These are phyloP conservation scores for Acmispon strigosus DNA, from an alignment of 306 rosid species.

Conservation along the genomic window DNA sequence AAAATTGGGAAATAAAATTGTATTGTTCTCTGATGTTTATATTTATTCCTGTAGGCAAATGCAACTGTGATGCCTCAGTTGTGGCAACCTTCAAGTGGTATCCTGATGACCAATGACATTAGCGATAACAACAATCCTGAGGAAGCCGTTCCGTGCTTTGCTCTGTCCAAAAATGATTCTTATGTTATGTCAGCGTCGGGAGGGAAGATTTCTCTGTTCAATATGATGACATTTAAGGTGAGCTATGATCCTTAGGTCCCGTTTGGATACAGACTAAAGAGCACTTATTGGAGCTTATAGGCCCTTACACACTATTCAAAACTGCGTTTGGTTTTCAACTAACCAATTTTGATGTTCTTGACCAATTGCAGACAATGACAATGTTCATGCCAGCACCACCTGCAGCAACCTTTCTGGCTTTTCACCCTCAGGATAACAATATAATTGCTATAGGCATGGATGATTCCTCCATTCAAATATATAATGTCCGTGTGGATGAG, in stretches of 20 bases:
- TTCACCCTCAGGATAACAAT: constrained; percentile 96
- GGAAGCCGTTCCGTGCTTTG: constrained; percentile 89
- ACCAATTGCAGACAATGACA: constrained; percentile 78
- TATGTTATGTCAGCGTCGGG: constrained; percentile 99
- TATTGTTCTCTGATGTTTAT: constrained; percentile 19
- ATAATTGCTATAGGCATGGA: constrained; percentile 98
- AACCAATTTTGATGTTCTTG: constrained; percentile 30
- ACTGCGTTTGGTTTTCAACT: constrained; percentile 6
- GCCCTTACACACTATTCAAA: neutral
- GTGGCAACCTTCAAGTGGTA: constrained; percentile 98
- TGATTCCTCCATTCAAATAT: constrained; percentile 93
- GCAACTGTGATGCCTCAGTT: constrained; percentile 74
- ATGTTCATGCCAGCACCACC: constrained; percentile 99
- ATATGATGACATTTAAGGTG: constrained; percentile 99
- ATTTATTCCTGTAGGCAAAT: constrained; percentile 59
- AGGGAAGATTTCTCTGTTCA: constrained; percentile 90
- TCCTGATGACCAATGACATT: constrained; percentile 83
- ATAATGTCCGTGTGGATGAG: constrained; percentile 94
- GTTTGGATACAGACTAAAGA: too few relatives aligned
- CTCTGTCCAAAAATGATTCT: constrained; percentile 91
- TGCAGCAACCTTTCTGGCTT: constrained; percentile 95
- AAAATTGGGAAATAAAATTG: neutral
- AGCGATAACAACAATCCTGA: constrained; percentile 71
- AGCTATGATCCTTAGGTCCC: neutral
- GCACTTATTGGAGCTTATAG: too few relatives aligned